Conservation (phyloP, 75 land plant species). For the Pinus albicaulis region DNA sequence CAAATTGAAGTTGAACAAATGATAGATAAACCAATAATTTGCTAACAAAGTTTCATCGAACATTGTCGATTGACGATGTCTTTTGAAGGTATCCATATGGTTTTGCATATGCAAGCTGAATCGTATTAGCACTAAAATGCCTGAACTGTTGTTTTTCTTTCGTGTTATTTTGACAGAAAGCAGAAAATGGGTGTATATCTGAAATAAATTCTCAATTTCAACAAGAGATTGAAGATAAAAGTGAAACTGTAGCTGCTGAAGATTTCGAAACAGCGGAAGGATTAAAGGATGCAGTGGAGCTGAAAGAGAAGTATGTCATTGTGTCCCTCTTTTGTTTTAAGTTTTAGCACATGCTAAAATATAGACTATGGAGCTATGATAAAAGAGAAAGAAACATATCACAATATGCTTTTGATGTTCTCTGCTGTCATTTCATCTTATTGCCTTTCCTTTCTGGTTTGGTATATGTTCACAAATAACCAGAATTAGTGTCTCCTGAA, state of each 20-base stretch:
- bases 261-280: neutral
- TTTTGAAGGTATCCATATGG: neutral
- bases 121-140: neutral
- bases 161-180: slow-evolving; percentile 2
- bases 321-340: neutral
- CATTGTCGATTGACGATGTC: neutral
- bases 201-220: slow-evolving; percentile 1
- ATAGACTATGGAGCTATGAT: neutral
- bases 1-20: neutral
- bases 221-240: neutral
- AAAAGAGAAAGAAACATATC: neutral
- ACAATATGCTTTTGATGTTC: neutral
- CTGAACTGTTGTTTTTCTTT: neutral
- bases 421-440: neutral
- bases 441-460: neutral
- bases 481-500: neutral
- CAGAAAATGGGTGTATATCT: neutral
- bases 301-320: slow-evolving; percentile 1
- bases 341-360: neutral
- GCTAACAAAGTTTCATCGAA: neutral
- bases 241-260: slow-evolving; percentile 1
- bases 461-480: neutral
- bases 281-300: neutral
- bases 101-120: neutral
- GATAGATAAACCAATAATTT: neutral